These are phyloP conservation scores for Cladorrhinum sp. DNA, from an alignment of 2,329 filamentous ascomycete species.

Conservation along the genomic window DNA sequence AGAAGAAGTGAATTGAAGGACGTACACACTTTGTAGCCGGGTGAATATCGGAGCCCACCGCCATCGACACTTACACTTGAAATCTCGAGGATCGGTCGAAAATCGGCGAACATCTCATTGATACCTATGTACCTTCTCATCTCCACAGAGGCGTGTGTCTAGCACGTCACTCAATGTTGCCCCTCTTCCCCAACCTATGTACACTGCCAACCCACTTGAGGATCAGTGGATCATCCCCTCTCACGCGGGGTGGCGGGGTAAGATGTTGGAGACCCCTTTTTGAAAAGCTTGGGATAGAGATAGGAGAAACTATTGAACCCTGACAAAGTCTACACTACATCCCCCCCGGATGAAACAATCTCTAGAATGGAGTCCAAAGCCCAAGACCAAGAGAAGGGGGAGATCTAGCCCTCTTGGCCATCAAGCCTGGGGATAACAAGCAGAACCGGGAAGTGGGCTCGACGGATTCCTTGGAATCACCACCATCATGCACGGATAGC, in stretches of 20 bases:
- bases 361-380: neutral
- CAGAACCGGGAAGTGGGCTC: neutral
- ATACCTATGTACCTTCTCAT: neutral
- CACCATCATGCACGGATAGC: conserved; percentile 5
- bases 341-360: neutral
- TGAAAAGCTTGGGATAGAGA: too few relatives aligned
- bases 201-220: neutral
- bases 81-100: too few relatives aligned
- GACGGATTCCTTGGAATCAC: neutral
- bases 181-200: neutral
- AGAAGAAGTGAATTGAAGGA: neutral
- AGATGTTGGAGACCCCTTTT: neutral
- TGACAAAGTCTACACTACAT: too few relatives aligned
- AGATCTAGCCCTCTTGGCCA: neutral
- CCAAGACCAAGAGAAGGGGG: neutral
- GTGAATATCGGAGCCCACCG: too few relatives aligned
- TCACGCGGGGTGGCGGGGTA: neutral
- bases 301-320: neutral
- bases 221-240: neutral
- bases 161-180: neutral
- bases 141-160: neutral
- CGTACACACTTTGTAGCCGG: neutral
- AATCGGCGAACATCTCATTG: neutral
- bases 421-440: neutral
- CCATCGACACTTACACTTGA: too few relatives aligned